Base-by-base conservation (phyloP, 108 stramenopile genomes). In the Nitzschia palea region DNA sequence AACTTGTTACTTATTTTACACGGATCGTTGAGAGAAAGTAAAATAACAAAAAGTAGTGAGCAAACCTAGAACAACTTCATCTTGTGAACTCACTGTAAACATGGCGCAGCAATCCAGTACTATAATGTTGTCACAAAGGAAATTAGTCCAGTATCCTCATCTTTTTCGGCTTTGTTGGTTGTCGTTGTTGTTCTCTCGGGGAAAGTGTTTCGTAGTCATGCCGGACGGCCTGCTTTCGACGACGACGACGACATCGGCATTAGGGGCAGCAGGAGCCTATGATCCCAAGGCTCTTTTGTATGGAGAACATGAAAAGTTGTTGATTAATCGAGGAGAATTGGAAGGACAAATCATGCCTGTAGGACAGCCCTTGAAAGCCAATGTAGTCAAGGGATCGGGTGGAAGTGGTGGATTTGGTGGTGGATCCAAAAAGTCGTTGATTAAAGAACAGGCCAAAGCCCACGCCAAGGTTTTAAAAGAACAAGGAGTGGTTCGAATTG, bases 401-500 rank as follows among this genome's bases (percentile, higher is more conserved):
- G 72, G 67, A 43, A 70, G 77, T 18, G 83, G 83, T 1, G 60
- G 60, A 15, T 23, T n/a, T 43, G 34, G 28, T 27, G 50, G 68
- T 26, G 25, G 42, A 29, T 0, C 57, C 60, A 0, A 71, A 62
- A 60, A 45, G 70, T 20, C 44, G 34, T 43, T 58, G 30, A 27
- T 75, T 29, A 85, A 83, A 55, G 77, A 62, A 42, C 72, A 84
- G 42, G 84, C 71, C 53, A 83, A 84, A 33, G 62, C 67, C 3
- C 77, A 86, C 47, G 86, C 85, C 53, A 74, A 87, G 42, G 75
- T 77, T 34, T 61, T 93, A 34, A 53, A 73, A 51, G 61, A 78
- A 55, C 76, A 80, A 50, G 91, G 91, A 29, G 86, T 93, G 12
- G 81, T 89, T 27, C 76, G 91, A 9, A 86, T 93, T 55, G 87